phyloP scores from a whole-genome alignment of 2,329 filamentous ascomycete species.

The Trichoderma harzianum region DNA sequence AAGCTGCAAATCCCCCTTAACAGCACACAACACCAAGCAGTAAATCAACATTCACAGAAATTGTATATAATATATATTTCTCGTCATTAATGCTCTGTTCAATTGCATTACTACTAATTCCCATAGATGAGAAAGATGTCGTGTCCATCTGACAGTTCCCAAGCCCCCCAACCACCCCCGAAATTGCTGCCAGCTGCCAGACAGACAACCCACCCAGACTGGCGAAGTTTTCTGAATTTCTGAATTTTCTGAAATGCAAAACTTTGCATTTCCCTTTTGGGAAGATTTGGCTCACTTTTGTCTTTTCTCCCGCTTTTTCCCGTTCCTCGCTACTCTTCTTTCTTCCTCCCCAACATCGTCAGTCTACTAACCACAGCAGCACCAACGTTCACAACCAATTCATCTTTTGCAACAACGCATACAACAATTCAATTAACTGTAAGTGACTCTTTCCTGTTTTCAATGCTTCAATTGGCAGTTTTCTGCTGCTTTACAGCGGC shows the following conservation, averaged over 20 bases:
- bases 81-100: too few relatives aligned
- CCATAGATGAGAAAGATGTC: not conserved
- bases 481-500: not conserved
- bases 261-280: not conserved
- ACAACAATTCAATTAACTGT: not conserved
- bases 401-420: not conserved
- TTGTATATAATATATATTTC: not conserved
- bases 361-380: not conserved
- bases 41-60: not conserved
- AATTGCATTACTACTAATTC: not conserved
- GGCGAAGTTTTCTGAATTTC: not conserved
- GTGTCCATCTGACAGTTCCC: not conserved
- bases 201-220: not conserved
- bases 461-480: not conserved
- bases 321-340: not conserved
- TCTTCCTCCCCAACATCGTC: not conserved
- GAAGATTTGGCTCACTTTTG: not conserved
- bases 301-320: not conserved
- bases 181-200: slow-evolving; percentile 16
- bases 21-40: not conserved
- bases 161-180: not conserved
- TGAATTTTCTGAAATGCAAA: not conserved
- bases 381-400: not conserved
- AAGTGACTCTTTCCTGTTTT: not conserved
- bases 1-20: not conserved